Evolutionary conservation across 345 rosid genomes (phyloP), one percentile per base, ranked within the genome.

Genomic region (Moricandia arvensis): DNA sequence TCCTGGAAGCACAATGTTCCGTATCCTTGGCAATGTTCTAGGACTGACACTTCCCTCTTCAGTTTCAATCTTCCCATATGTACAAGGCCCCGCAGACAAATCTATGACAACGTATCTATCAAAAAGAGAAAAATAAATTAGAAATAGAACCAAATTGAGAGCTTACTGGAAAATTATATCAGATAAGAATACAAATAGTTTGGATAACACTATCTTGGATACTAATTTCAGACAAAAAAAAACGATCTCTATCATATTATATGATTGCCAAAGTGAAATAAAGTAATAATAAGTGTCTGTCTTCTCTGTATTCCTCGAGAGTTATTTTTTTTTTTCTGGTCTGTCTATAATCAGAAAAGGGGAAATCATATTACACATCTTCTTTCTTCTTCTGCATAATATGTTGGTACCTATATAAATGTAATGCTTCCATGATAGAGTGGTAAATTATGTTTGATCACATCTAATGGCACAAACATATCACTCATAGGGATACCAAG

Each of bases 21-120:
- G 83, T 57, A 96, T 83, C 78, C 96, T 85, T 4, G 98, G 99
- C 71, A 95, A 71, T 37, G 94, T 89, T 87, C 96, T 87, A 54
- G 85, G 75, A 79, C 96, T 87, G 80, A 93, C 94, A 83, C 97
- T 96, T 62, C 99, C 99, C 83, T 96, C 99, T 82, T 96, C 98
- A 65, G 98, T 93, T 91, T 96, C 99, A 66, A 96, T 96, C 86
- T 91, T 96, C 65, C 99, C 99, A 77, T 91, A 96, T 9, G 97
- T 96, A 84, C 99, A 96, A 64, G 99, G 99, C 45, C 99, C 99
- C 35, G 99, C 98, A 69, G 99, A 93, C 75, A 96, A 91, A 84
- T 95, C 99, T 24, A 96, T 80, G 78, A 96, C 97, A 58, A 91
- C 90, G 80, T 89, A 96, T 85, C 98, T 96, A 91, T 68, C 77